phyloP scores from a whole-genome alignment of 2,329 filamentous ascomycete genomes.

The Tolypocladium capitatum region DNA sequence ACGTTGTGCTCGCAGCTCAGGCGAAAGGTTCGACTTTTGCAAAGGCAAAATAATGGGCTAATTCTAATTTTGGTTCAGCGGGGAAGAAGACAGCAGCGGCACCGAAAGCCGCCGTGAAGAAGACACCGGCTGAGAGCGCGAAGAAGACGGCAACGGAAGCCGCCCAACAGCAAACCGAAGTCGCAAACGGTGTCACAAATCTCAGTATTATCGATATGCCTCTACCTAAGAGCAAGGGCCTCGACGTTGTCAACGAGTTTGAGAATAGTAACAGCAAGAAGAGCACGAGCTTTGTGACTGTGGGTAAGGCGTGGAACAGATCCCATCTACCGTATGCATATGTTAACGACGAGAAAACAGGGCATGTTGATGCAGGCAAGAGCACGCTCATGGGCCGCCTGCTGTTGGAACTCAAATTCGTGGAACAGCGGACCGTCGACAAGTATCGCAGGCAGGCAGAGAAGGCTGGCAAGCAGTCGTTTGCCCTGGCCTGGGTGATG shows the following conservation, averaged over 20 bases:
- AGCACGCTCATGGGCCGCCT: constrained; percentile 96
- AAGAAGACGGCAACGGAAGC: constrained; percentile 7
- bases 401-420: constrained; percentile 73
- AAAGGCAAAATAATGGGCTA: constrained; percentile 34
- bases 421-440: constrained; percentile 79
- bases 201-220: constrained; percentile 38
- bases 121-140: constrained; percentile 21
- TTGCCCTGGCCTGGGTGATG: constrained; percentile 92
- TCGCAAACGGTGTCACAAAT: constrained; percentile 16
- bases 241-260: constrained; percentile 75
- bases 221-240: constrained; percentile 57
- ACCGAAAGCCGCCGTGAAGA: constrained; percentile 18
- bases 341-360: constrained; percentile 25
- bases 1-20: constrained; percentile 76
- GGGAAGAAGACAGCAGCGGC: constrained; percentile 34
- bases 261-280: constrained; percentile 64
- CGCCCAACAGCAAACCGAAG: constrained; percentile 9
- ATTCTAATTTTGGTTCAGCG: constrained; percentile 41
- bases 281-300: constrained; percentile 81
- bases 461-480: constrained; percentile 85
- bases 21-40: constrained; percentile 65
- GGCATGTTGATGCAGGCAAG: constrained; percentile 95
- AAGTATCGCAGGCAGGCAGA: constrained; percentile 82
- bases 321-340: too few relatives aligned
- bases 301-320: constrained; percentile 43